Evolutionary conservation across 768 basidiomycete species (phyloP).

Genomic region (Tylopilus sp.): DNA sequence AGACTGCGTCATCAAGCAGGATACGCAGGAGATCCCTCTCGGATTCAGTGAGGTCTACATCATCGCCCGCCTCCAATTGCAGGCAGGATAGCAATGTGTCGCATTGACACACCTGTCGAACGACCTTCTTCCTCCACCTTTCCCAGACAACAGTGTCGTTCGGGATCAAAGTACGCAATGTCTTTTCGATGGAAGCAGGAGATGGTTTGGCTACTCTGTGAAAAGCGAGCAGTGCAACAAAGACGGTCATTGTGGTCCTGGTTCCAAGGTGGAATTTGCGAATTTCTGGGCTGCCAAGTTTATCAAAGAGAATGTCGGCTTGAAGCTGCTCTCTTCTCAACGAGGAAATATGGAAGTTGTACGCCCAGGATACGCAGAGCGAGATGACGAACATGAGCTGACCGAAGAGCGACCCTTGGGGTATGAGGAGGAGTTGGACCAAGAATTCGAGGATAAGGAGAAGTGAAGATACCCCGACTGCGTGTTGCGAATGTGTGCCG

Average conservation of each 20-base stretch:
- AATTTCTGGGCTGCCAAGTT: constrained; percentile 9
- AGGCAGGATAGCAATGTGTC: constrained; percentile 4
- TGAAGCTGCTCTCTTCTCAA: constrained; percentile 29
- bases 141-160: constrained; percentile 24
- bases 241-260: constrained; percentile 16
- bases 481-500: background rate
- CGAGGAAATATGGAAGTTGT: constrained; percentile 29
- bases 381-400: constrained; percentile 35
- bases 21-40: constrained; percentile 6
- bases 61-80: background rate
- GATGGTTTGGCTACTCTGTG: constrained; percentile 3
- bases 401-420: too few species aligned
- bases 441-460: constrained; percentile 31
- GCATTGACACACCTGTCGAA: constrained; percentile 7
- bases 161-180: constrained; percentile 9
- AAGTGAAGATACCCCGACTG: constrained; percentile 25
- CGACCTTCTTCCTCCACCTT: constrained; percentile 19
- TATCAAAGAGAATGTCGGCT: constrained; percentile 16
- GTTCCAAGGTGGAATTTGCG: constrained; percentile 14
- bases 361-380: constrained; percentile 33
- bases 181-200: constrained; percentile 3
- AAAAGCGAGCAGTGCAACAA: constrained; percentile 12
- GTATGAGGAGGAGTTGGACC: constrained; percentile 25
- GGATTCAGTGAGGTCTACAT: background rate
- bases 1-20: constrained; percentile 18